Evolutionary conservation across 2,329 filamentous ascomycete genomes (phyloP).

Genomic region (Bipolaris cookei): DNA sequence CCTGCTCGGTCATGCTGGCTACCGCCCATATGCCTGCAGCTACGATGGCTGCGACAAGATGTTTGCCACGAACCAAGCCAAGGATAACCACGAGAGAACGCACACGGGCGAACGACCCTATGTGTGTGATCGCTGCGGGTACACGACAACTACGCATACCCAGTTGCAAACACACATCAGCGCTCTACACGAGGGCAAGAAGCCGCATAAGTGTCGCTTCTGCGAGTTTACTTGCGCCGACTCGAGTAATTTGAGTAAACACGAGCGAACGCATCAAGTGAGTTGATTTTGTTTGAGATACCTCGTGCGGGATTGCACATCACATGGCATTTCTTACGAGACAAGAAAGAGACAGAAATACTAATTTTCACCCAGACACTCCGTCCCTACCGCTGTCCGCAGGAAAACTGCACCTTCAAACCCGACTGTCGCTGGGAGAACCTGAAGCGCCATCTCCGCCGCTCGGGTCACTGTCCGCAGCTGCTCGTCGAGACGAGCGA

Average conservation of each 20-base stretch:
- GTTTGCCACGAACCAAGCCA: constrained; percentile 50
- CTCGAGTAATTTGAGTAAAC: constrained; percentile 46
- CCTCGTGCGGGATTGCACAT: too few relatives aligned
- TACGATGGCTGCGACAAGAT: constrained; percentile 46
- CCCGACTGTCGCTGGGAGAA: constrained; percentile 51
- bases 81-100: constrained; percentile 50
- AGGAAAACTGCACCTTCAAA: constrained; percentile 47
- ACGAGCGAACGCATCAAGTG: constrained; percentile 48
- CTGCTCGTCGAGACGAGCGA: constrained; percentile 43
- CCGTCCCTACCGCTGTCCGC: constrained; percentile 46
- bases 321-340: background rate
- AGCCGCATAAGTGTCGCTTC: constrained; percentile 48
- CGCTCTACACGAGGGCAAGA: constrained; percentile 46
- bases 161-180: constrained; percentile 49
- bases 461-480: constrained; percentile 45
- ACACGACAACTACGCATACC: constrained; percentile 50
- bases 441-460: constrained; percentile 48
- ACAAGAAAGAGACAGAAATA: constrained; percentile 1
- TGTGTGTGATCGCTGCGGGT: constrained; percentile 45
- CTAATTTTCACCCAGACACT: constrained; percentile 31
- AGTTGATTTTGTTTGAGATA: background rate
- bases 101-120: constrained; percentile 49
- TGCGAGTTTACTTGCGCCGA: constrained; percentile 50
- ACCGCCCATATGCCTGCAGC: constrained; percentile 47
- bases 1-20: constrained; percentile 46